These are phyloP conservation scores for Stentor coeruleus DNA, from an alignment of 73 alveolate species.

Conservation along the genomic window DNA sequence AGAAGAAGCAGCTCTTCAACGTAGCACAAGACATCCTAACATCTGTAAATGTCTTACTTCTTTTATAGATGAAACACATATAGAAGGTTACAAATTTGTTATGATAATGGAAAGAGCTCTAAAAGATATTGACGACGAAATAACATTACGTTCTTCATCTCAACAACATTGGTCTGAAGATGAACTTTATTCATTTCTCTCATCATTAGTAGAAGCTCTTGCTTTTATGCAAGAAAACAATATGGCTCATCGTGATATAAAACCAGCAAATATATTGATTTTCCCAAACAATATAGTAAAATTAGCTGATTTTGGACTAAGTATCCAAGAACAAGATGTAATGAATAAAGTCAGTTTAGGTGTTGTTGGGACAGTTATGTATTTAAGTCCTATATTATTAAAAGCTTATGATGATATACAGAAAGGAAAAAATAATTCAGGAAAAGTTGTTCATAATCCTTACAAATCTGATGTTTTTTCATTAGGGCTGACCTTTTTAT, in stretches of 20 bases:
- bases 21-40: background rate
- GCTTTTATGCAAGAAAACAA: constrained; percentile 5
- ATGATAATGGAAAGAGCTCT: background rate
- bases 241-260: constrained; percentile 14
- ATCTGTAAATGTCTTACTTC: constrained; percentile 16
- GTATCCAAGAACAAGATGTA: constrained; percentile 14
- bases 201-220: background rate
- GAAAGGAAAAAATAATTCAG: background rate
- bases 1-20: constrained; percentile 23
- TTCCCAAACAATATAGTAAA: background rate
- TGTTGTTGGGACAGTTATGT: constrained; percentile 14
- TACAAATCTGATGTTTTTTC: constrained; percentile 24
- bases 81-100: constrained; percentile 12
- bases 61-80: background rate
- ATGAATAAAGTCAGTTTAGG: background rate
- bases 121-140: constrained; percentile 17
- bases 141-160: background rate
- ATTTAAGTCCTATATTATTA: background rate
- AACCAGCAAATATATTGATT: constrained; percentile 17
- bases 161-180: constrained; percentile 3
- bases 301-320: constrained; percentile 19
- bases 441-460: background rate
- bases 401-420: background rate
- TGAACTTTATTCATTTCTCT: background rate
- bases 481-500: constrained; percentile 10